These are phyloP conservation scores for Leucoagaricus sp. DNA, from an alignment of 1,284 basidiomycete species.

Conservation along the genomic window DNA sequence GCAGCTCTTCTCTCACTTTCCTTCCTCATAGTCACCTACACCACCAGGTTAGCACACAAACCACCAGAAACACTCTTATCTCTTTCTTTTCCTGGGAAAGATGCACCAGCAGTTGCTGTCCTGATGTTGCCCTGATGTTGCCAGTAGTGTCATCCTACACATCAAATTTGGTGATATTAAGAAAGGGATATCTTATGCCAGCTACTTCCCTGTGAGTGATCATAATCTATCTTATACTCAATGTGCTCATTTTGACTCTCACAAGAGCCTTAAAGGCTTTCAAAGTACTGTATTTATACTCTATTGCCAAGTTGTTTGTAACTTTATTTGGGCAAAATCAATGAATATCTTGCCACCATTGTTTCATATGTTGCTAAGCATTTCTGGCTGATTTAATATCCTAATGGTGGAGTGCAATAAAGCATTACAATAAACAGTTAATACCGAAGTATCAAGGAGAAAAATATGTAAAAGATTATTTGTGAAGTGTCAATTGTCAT, in stretches of 20 bases:
- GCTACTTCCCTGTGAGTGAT: too few relatives aligned
- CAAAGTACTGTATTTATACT: neutral
- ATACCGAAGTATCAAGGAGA: neutral
- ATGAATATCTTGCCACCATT: neutral
- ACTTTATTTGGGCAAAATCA: neutral
- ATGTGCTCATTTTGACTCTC: too few relatives aligned
- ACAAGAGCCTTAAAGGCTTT: neutral
- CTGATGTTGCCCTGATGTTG: conserved; percentile 38
- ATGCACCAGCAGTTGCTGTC: conserved; percentile 44
- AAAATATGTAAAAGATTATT: neutral
- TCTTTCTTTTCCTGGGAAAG: conserved; percentile 35
- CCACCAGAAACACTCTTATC: too few relatives aligned
- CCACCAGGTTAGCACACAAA: conserved; percentile 45
- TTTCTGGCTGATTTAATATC: neutral
- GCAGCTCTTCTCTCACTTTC: conserved; percentile 29
- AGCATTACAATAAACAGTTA: neutral
- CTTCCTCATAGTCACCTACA: conserved; percentile 30
- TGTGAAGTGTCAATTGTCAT: neutral
- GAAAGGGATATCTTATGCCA: too few relatives aligned
- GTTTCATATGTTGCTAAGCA: neutral
- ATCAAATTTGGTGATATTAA: too few relatives aligned
- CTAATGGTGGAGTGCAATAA: too few relatives aligned
- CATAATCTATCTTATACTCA: neutral
- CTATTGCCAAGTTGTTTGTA: neutral
- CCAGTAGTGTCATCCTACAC: too few relatives aligned